Percentiles rank a stretch among this genome's conserved stretches.
Evolutionary conservation across 1,284 basidiomycete species (phyloP).

Genomic region (Puccinia horiana): DNA sequence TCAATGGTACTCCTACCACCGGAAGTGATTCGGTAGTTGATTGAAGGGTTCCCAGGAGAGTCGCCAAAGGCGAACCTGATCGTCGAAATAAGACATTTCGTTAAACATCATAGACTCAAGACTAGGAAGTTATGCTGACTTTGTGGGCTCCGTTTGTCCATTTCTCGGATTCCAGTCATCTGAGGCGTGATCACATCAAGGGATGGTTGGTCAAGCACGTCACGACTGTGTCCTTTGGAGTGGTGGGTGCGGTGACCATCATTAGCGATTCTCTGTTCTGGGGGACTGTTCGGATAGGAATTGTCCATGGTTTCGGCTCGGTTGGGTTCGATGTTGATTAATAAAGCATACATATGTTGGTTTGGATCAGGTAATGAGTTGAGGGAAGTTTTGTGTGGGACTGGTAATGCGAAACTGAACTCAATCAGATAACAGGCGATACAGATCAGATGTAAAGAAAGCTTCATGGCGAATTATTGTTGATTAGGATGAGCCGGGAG

Average conservation of each 20-base stretch:
- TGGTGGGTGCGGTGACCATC: no score
- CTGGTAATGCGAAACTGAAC: background rate
- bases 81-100: no score
- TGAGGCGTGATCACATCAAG: background rate
- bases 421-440: background rate
- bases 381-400: background rate
- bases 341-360: no score
- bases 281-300: no score
- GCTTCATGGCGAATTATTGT: background rate
- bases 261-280: no score
- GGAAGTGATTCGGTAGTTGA: background rate
- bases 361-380: no score
- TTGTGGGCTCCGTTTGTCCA: background rate
- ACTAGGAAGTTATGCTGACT: background rate
- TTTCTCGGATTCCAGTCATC: background rate
- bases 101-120: no score
- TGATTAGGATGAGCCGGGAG: background rate
- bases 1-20: background rate
- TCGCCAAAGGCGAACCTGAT: background rate
- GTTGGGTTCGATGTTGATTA: no score
- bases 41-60: background rate
- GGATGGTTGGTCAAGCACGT: background rate
- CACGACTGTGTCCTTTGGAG: background rate
- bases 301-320: no score
- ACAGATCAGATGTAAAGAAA: background rate